These are phyloP conservation scores for Trametes villosa DNA, from an alignment of 768 basidiomycete genomes.

Conservation along the genomic window DNA sequence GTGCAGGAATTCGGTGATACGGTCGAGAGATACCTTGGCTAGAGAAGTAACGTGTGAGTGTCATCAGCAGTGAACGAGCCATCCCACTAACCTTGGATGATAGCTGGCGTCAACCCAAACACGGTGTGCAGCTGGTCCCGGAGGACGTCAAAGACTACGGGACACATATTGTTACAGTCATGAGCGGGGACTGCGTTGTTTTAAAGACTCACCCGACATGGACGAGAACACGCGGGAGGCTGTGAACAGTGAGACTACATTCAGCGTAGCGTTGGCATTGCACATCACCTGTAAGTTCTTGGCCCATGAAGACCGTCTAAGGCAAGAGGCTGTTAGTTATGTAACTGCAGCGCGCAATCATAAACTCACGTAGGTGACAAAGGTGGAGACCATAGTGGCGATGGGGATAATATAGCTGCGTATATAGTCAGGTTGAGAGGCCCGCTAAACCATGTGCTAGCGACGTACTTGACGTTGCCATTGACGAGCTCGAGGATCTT, in stretches of 20 bases:
- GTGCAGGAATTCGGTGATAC: conserved; percentile 53
- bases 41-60: background rate
- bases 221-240: conserved; percentile 46
- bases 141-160: conserved; percentile 62
- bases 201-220: conserved; percentile 33
- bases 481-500: conserved; percentile 55
- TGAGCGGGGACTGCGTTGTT: too few species aligned
- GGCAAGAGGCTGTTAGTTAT: background rate
- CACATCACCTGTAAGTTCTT: conserved; percentile 38
- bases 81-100: conserved; percentile 44
- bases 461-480: conserved; percentile 46
- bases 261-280: background rate
- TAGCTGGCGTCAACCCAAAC: conserved; percentile 37
- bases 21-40: conserved; percentile 69
- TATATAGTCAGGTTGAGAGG: background rate
- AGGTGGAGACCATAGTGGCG: conserved; percentile 69
- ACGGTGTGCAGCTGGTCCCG: conserved; percentile 50
- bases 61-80: conserved; percentile 4
- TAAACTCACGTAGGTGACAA: conserved; percentile 56
- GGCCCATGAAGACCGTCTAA: conserved; percentile 44
- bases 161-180: background rate
- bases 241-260: conserved; percentile 6
- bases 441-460: background rate
- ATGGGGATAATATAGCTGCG: conserved; percentile 63
- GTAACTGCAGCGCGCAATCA: background rate